phyloP scores from a whole-genome alignment of 202 grass and related monocot genomes.

The Setaria viridis region DNA sequence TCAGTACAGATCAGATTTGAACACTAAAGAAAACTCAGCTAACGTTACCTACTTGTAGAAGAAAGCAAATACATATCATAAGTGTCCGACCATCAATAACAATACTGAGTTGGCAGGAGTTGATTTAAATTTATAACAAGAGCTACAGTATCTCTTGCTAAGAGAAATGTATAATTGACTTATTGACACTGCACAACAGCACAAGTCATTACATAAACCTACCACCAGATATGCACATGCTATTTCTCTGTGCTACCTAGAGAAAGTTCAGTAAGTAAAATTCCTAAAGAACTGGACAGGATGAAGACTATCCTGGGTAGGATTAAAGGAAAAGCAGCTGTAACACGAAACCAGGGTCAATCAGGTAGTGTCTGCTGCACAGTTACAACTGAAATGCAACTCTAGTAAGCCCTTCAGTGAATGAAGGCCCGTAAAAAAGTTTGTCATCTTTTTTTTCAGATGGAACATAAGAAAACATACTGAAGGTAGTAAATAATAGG shows the following conservation, averaged over 20 bases:
- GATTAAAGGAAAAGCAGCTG: slow-evolving; percentile 14
- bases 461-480: neutral
- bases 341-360: neutral
- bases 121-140: neutral
- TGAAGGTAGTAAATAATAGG: slow-evolving; percentile 5
- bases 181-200: neutral
- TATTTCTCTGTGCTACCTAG: neutral
- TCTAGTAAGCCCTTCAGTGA: neutral
- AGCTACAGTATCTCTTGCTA: neutral
- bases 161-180: neutral
- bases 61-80: neutral
- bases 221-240: neutral
- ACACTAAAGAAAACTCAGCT: neutral
- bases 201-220: slow-evolving; percentile 1
- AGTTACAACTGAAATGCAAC: neutral
- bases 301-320: neutral
- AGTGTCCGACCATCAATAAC: slow-evolving; percentile 10
- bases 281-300: neutral
- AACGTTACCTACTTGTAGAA: neutral
- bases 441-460: neutral
- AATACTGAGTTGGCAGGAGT: neutral
- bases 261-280: neutral
- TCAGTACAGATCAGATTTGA: slow-evolving; percentile 3
- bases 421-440: neutral
- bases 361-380: slow-evolving; percentile 18